Evolutionary conservation across 495 filamentous ascomycete species (phyloP), one percentile per base, ranked within the genome.

Genomic region (Tuber magnatum): DNA sequence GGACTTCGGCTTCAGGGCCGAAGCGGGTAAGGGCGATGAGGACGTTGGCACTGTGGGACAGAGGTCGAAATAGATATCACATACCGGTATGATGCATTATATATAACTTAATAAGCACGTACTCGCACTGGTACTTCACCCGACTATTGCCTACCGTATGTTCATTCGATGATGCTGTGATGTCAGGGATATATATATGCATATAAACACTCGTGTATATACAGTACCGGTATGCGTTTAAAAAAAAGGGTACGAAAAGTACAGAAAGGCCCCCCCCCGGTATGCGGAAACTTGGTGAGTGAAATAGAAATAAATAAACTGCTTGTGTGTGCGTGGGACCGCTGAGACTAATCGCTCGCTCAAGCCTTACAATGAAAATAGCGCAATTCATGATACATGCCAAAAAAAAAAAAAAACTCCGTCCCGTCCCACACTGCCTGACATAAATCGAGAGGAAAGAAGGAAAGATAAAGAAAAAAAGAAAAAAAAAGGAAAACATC

Each of bases 371-470:
- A 35, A 18, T 65, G 56, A 65, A 51, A 65, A 35, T 65, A 14
- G 32, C 32, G 4, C 32, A 65, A 65, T 6, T 6, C 6, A 65
- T 65, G 56, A 65, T 65, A 65, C 56, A 65, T 65, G 56, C 56
- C 56, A 65, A 65, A 65, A n/a, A n/a, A n/a, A n/a, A n/a, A n/a
- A n/a, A n/a, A n/a, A 40, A 65, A 65, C 56, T 65, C 56, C 56
- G 14, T 65, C 56, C 56, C 32, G 28, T 65, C 56, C 65, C 46
- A 70, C 70, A 70, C 70, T 43, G 40, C 70, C 70, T 73, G 70
- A 61, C 77, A 75, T 73, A 78, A 75, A 79, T 75, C 72, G 68
- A 72, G 39, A 78, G 48, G 32, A 71, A 77, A 44, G 46, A 70
- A 40, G 46, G 18, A 80, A 68, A 68, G 73, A 72, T 48, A 72